phyloP scores from a whole-genome alignment of 352 stramenopile genomes.

The Phytophthora chlamydospora region DNA sequence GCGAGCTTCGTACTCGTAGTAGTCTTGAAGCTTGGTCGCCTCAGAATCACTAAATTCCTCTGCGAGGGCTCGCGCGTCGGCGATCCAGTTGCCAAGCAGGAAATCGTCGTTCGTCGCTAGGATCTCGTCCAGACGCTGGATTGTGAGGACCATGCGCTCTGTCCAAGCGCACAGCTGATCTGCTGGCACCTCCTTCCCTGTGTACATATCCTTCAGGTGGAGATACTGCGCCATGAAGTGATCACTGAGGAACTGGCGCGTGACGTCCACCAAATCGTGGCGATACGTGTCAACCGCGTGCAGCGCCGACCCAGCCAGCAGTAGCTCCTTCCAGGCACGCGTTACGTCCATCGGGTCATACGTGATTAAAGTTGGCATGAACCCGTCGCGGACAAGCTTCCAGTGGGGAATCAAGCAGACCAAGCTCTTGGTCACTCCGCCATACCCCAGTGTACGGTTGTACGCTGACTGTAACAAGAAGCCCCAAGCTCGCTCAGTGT shows the following conservation, averaged over 20 bases:
- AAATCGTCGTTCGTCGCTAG: slow-evolving; percentile 72
- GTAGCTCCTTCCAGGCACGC: slow-evolving; percentile 61
- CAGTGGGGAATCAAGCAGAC: slow-evolving; percentile 73
- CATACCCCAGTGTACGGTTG: slow-evolving; percentile 69
- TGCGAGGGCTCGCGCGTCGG: slow-evolving; percentile 57
- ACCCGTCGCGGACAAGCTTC: slow-evolving; percentile 63
- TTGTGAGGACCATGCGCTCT: slow-evolving; percentile 53
- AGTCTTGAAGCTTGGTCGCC: slow-evolving; percentile 38
- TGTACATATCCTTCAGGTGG: slow-evolving; percentile 60
- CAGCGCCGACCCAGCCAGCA: slow-evolving; percentile 50
- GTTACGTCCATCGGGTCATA: slow-evolving; percentile 74
- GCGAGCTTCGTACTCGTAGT: slow-evolving; percentile 84
- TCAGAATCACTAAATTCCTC: slow-evolving; percentile 22
- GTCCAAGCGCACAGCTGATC: slow-evolving; percentile 49
- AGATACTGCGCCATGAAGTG: slow-evolving; percentile 65
- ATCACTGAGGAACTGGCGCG: slow-evolving; percentile 75
- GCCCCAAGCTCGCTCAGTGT: slow-evolving; percentile 60
- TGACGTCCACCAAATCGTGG: slow-evolving; percentile 85
- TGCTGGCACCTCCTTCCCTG: slow-evolving; percentile 30
- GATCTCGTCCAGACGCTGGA: slow-evolving; percentile 65
- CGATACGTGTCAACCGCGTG: slow-evolving; percentile 58
- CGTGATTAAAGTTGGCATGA: slow-evolving; percentile 76
- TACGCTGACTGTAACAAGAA: slow-evolving; percentile 69
- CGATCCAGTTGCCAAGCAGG: slow-evolving; percentile 74
- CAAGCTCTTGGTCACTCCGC: slow-evolving; percentile 80